Conservation (phyloP, 257 asterid genomes). For the Leonotis leonurus region DNA sequence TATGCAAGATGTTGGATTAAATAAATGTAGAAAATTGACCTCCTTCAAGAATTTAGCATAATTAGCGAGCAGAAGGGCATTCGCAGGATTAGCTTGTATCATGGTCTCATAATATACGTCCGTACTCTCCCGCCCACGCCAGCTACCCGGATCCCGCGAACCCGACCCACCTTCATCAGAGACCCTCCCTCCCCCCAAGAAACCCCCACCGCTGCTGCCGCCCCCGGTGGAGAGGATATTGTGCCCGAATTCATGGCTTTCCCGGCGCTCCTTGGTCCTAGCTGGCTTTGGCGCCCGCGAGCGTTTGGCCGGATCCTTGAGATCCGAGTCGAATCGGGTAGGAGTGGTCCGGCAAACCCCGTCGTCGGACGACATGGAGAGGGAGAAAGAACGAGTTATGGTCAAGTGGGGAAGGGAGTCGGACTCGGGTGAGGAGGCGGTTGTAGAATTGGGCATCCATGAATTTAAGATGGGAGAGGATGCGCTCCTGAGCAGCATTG, state of each 20-base stretch:
- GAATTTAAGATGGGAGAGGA: slow-evolving; percentile 56
- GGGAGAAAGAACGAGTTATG: slow-evolving; percentile 36
- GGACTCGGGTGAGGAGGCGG: slow-evolving; percentile 47
- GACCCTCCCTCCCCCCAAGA: slow-evolving; percentile 44
- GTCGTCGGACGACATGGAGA: slow-evolving; percentile 35
- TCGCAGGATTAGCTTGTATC: slow-evolving; percentile 62
- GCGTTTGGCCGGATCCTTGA: slow-evolving; percentile 30
- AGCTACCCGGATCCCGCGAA: slow-evolving; percentile 37
- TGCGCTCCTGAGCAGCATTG: slow-evolving; percentile 56
- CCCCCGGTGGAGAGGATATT: too few species aligned
- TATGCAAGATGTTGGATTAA: not conserved
- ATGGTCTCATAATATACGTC: slow-evolving; percentile 62
- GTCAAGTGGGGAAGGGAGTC: slow-evolving; percentile 35
- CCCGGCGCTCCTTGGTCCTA: slow-evolving; percentile 31
- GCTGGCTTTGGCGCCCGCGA: slow-evolving; percentile 24
- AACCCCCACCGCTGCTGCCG: slow-evolving; percentile 33
- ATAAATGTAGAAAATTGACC: slow-evolving; percentile 24
- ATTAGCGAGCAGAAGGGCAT: slow-evolving; percentile 65
- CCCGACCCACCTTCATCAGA: slow-evolving; percentile 40
- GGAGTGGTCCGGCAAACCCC: slow-evolving; percentile 5
- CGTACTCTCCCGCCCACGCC: slow-evolving; percentile 48
- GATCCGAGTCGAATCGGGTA: slow-evolving; percentile 33
- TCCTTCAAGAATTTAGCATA: slow-evolving; percentile 78
- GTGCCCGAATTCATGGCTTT: too few species aligned
- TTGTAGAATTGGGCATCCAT: slow-evolving; percentile 34